Percentiles rank a stretch among this genome's conserved stretches.
Evolutionary conservation across 1,284 basidiomycete species (phyloP).

Genomic region (Malassezia restricta): DNA sequence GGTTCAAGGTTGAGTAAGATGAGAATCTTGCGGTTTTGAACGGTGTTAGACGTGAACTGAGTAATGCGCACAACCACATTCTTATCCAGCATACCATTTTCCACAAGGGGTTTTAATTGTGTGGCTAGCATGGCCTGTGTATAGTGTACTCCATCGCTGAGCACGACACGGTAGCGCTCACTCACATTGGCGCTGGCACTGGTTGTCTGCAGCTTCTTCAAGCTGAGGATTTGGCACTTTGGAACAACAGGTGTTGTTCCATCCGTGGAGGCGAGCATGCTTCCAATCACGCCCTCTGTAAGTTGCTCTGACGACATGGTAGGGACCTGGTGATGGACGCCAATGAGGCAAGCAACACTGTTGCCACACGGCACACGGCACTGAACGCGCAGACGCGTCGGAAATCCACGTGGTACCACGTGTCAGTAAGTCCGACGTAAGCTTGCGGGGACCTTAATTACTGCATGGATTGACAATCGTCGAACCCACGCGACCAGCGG

Average conservation of each 20-base stretch:
- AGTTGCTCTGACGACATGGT: conserved; percentile 16
- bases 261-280: conserved; percentile 32
- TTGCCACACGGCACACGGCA: neutral
- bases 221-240: conserved; percentile 40
- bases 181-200: conserved; percentile 23
- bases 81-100: conserved; percentile 59
- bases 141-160: conserved; percentile 42
- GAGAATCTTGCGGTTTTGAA: conserved; percentile 67
- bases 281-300: conserved; percentile 30
- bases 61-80: conserved; percentile 64
- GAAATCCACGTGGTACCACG: no score
- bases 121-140: conserved; percentile 76
- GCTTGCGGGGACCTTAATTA: no score
- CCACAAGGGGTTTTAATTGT: conserved; percentile 68
- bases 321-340: neutral
- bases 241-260: conserved; percentile 27
- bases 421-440: no score
- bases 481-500: no score
- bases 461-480: no score
- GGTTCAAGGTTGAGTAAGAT: conserved; percentile 66
- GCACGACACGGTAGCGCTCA: conserved; percentile 42
- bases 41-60: conserved; percentile 68
- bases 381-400: neutral
- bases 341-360: neutral
- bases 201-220: conserved; percentile 38